phyloP scores from a whole-genome alignment of 768 basidiomycete species.

The Serendipita vermifera region DNA sequence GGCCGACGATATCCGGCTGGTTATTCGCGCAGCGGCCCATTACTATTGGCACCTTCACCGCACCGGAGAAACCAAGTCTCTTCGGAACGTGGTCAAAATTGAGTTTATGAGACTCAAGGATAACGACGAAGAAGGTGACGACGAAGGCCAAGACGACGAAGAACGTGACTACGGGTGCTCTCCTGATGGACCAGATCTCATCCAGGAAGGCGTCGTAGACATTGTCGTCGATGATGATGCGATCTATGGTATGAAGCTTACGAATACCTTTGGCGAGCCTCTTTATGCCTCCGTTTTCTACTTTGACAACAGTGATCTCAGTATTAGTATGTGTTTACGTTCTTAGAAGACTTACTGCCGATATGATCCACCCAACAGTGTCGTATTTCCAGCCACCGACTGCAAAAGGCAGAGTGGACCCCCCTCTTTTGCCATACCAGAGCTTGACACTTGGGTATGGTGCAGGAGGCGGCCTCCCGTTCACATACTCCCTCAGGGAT shows the following conservation, averaged over 20 bases:
- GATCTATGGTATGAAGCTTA: constrained; percentile 17
- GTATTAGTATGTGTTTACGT: constrained; percentile 16
- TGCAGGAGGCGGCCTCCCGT: constrained; percentile 24
- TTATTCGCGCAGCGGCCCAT: constrained; percentile 11
- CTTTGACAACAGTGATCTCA: constrained; percentile 23
- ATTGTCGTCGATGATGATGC: constrained; percentile 17
- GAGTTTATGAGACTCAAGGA: constrained; percentile 7
- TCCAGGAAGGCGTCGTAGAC: constrained; percentile 14
- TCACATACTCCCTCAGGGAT: constrained; percentile 23
- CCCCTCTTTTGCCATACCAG: constrained; percentile 4
- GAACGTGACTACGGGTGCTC: too few relatives aligned
- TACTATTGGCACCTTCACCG: constrained; percentile 12
- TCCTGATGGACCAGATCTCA: constrained; percentile 12
- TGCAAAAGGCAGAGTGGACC: constrained; percentile 6
- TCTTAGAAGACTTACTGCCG: background rate
- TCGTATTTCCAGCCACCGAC: constrained; percentile 7
- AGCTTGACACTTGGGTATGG: constrained; percentile 31
- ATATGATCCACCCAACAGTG: background rate
- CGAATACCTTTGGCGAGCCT: constrained; percentile 17
- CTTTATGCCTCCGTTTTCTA: constrained; percentile 21
- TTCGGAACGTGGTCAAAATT: constrained; percentile 3
- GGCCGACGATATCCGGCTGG: background rate
- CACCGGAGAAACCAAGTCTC: too few relatives aligned
- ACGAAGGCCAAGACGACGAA: background rate
- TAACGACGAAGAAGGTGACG: background rate